Percentiles rank a stretch among this genome's conserved stretches.
These are phyloP conservation scores for Verticillium nubilum DNA, from an alignment of 2,329 filamentous ascomycete species.

Conservation along the genomic window DNA sequence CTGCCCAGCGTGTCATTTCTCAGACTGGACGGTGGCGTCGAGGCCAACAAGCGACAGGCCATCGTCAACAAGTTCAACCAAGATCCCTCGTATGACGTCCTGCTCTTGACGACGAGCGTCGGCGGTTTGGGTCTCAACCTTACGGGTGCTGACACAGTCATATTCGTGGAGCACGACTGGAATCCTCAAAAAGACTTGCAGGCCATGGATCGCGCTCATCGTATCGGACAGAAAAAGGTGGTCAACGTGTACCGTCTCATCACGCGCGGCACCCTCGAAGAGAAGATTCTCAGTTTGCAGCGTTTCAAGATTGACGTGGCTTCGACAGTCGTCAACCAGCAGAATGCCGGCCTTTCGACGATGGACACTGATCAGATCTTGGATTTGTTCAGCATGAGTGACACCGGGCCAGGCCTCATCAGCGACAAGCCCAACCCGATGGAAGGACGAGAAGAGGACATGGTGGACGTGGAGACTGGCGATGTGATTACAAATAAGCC, in stretches of 20 bases:
- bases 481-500: constrained; percentile 75
- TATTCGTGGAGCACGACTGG: constrained; percentile 99
- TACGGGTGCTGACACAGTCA: constrained; percentile 95
- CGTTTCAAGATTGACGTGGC: constrained; percentile 99
- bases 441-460: constrained; percentile 69
- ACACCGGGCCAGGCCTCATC: constrained; percentile 63
- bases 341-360: constrained; percentile 87
- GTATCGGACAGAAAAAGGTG: constrained; percentile 99
- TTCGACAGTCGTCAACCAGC: constrained; percentile 96
- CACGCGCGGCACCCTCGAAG: constrained; percentile 90
- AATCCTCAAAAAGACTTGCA: constrained; percentile 98
- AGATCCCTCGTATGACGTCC: constrained; percentile 91
- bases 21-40: constrained; percentile 88
- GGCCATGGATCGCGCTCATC: constrained; percentile 97
- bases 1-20: constrained; percentile 91
- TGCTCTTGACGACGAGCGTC: constrained; percentile 90
- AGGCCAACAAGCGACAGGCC: constrained; percentile 88
- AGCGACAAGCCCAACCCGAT: constrained; percentile 53
- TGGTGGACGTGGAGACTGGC: constrained; percentile 88
- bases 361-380: constrained; percentile 99
- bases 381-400: constrained; percentile 89
- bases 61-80: constrained; percentile 99
- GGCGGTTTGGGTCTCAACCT: constrained; percentile 92
- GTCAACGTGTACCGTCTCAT: constrained; percentile 98
- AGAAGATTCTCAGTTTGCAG: constrained; percentile 97